Evolutionary conservation across 1,284 basidiomycete species (phyloP), one percentile per base, ranked within the genome.

Genomic region (Cutaneotrichosporon cavernicola): DNA sequence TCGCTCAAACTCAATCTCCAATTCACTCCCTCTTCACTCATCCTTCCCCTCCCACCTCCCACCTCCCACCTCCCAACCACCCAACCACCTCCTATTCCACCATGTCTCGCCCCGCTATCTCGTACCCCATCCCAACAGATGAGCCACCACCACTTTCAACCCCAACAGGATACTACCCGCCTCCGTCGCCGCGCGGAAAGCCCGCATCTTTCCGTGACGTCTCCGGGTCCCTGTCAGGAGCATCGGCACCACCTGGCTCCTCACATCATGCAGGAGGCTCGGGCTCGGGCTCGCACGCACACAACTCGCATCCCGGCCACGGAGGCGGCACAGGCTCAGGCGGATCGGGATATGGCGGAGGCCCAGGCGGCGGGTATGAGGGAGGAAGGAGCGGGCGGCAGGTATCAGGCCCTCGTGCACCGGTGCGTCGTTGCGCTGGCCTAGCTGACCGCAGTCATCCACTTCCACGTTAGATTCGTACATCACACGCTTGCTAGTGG

Each of bases 401-500:
- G 43, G 43, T 46, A n/a, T 46, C 43, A 46, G 43, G 43, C 9
- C 43, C 43, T 8, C 43, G 43, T n/a, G 43, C 18, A 11, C 50
- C 50, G 10, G 50, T 51, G 26, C 26, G 50, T 26, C 50, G 16
- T 31, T 5, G 18, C 18, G 16, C 18, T 21, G 9, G 49, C 9
- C 10, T 26, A 26, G 26, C 51, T 53, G 51, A 53, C 31, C 8
- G 51, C 52, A 76, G 74, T 60, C 73, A 2, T 70, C 66, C 30
- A 61, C 73, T 2, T 70, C 66, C 22, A 66, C 70, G 1, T 65
- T 79, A 2, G 95, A 97, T 79, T 91, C 92, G 51, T 89, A 91
- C 46, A 94, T 98, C 34, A 98, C 96, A 14, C 87, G 92, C 60
- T 85, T 99, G 22, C 85, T 99, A 14, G 93, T 99, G 2, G 90